A percentile compares a stretch with the other conserved stretches of the same genome.
Evolutionary conservation across 2,329 filamentous ascomycete species (phyloP).

Genomic region (Penicillium nordicum): DNA sequence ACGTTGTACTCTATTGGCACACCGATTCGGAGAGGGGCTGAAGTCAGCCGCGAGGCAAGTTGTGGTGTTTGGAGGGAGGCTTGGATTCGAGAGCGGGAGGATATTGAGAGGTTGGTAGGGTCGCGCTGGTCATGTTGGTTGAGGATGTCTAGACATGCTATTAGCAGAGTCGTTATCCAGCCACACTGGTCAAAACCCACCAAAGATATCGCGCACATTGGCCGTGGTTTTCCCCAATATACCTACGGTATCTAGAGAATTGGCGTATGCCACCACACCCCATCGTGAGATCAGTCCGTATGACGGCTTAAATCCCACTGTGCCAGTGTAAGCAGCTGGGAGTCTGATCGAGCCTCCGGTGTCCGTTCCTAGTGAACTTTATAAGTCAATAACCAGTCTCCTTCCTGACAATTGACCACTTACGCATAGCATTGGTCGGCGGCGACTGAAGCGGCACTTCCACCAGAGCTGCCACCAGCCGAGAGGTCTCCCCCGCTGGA

Average conservation of each 20-base stretch:
- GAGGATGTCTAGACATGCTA: conserved; percentile 41
- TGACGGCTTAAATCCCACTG: conserved; percentile 84
- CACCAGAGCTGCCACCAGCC: conserved; percentile 86
- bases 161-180: conserved; percentile 11
- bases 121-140: conserved; percentile 65
- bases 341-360: conserved; percentile 86
- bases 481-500: conserved; percentile 51
- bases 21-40: conserved; percentile 50
- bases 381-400: conserved; percentile 4
- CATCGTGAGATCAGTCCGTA: conserved; percentile 83
- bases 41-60: conserved; percentile 24
- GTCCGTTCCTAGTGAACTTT: conserved; percentile 78
- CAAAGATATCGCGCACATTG: conserved; percentile 53
- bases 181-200: conserved; percentile 25
- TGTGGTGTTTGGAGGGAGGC: conserved; percentile 41
- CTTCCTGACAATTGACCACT: conserved; percentile 21
- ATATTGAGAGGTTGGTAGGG: conserved; percentile 65
- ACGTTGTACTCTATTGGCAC: conserved; percentile 81
- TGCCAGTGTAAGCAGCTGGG: conserved; percentile 80
- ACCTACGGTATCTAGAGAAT: conserved; percentile 87
- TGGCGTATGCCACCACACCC: conserved; percentile 87
- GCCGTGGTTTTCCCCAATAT: conserved; percentile 60
- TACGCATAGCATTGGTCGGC: conserved; percentile 59
- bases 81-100: conserved; percentile 52
- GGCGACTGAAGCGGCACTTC: conserved; percentile 81